Percentiles rank a stretch among this genome's conserved stretches.
These are phyloP conservation scores for Spinacia oleracea DNA, from an alignment of 179 eudicot species.

Conservation along the genomic window DNA sequence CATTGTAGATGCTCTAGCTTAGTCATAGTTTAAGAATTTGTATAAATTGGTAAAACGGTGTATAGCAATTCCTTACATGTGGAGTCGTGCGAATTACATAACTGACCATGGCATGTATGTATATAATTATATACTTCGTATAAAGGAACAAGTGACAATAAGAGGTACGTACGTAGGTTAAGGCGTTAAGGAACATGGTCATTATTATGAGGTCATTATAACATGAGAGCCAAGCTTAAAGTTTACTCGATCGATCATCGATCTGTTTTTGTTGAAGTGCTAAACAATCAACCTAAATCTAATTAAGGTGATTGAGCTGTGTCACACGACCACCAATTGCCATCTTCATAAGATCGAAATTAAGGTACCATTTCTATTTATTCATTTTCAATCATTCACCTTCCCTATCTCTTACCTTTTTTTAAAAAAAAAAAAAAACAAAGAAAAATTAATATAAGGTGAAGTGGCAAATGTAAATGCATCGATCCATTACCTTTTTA, in stretches of 20 bases:
- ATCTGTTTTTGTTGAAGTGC: slow-evolving; percentile 18
- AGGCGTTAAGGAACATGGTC: neutral
- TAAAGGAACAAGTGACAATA: neutral
- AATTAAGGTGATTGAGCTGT: neutral
- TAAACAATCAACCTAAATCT: slow-evolving; percentile 15
- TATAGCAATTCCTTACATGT: no score
- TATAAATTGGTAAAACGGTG: no score
- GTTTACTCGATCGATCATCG: neutral
- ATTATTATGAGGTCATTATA: neutral
- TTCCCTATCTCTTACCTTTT: no score
- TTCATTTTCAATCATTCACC: no score
- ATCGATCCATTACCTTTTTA: neutral
- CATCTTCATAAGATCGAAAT: slow-evolving; percentile 1
- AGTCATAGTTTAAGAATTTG: no score
- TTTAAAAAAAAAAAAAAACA: neutral
- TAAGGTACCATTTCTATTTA: neutral
- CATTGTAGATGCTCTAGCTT: no score
- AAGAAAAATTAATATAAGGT: no score
- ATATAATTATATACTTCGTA: no score
- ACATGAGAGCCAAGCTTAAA: neutral
- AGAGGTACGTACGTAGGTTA: neutral
- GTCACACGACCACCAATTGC: neutral
- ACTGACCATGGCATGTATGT: neutral
- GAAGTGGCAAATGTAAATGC: neutral
- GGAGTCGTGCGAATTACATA: neutral